Evolutionary conservation across 2,329 filamentous ascomycete genomes (phyloP).

Genomic region (Setomelanomma holmii): DNA sequence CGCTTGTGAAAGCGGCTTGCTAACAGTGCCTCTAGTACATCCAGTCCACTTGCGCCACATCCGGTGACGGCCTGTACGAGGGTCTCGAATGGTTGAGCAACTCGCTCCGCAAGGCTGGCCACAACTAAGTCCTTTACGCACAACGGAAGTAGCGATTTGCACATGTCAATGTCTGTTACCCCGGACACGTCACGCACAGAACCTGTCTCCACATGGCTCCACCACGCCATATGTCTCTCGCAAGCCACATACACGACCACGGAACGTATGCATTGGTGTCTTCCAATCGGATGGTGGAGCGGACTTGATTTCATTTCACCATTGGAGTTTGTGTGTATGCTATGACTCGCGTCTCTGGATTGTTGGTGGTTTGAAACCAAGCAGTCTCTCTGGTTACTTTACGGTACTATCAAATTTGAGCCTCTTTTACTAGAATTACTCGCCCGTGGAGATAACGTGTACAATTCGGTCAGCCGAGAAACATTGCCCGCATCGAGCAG

Average conservation of each 20-base stretch:
- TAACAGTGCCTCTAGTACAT: constrained; percentile 72
- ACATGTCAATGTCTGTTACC: constrained; percentile 38
- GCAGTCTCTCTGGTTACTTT: constrained; percentile 47
- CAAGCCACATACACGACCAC: constrained; percentile 30
- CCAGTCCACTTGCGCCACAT: constrained; percentile 99
- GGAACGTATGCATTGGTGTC: constrained; percentile 45
- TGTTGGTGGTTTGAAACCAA: constrained; percentile 40
- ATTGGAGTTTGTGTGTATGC: constrained; percentile 48
- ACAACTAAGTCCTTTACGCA: constrained; percentile 48
- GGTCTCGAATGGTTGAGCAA: constrained; percentile 76
- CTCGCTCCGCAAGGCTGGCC: constrained; percentile 61
- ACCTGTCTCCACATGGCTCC: constrained; percentile 23
- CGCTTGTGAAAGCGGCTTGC: constrained; percentile 6
- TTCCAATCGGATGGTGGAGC: constrained; percentile 47
- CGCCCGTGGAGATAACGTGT: too few species aligned
- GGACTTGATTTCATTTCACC: constrained; percentile 42
- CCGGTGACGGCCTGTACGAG: constrained; percentile 98
- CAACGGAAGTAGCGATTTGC: constrained; percentile 31
- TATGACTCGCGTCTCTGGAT: constrained; percentile 45
- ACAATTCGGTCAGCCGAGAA: too few species aligned
- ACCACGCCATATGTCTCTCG: constrained; percentile 20
- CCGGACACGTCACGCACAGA: constrained; percentile 33
- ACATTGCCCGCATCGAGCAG: too few species aligned
- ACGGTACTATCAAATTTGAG: constrained; percentile 50
- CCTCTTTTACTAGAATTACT: constrained; percentile 37